A percentile compares a stretch with the other conserved stretches of the same genome.
These are phyloP conservation scores for Taphrina communis DNA, from an alignment of 1,139 yeast genomes.

Conservation along the genomic window DNA sequence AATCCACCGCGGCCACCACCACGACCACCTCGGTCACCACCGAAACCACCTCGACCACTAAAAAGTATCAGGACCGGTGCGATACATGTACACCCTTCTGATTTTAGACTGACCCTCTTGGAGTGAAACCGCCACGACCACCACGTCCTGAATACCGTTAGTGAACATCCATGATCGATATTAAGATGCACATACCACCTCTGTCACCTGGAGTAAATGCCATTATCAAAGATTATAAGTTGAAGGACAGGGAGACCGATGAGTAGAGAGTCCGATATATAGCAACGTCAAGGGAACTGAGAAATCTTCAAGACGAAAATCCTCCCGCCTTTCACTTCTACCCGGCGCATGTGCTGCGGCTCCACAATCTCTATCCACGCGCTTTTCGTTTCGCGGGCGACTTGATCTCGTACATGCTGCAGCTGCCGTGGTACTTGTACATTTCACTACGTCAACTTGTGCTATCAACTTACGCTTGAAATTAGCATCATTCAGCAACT, in stretches of 20 bases:
- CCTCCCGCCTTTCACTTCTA: neutral
- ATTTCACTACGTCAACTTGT: too few relatives aligned
- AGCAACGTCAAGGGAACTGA: neutral
- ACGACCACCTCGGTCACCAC: conserved; percentile 48
- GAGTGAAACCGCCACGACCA: conserved; percentile 45
- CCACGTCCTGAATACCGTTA: conserved; percentile 45
- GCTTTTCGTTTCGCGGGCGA: neutral
- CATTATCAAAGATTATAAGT: conserved; percentile 51
- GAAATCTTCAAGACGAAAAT: neutral
- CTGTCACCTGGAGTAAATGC: conserved; percentile 62
- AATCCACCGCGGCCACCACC: conserved; percentile 60
- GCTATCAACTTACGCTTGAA: too few relatives aligned
- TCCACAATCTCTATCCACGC: neutral
- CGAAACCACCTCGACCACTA: conserved; percentile 44
- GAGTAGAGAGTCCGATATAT: too few relatives aligned
- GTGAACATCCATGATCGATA: conserved; percentile 13
- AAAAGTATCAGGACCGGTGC: conserved; percentile 45
- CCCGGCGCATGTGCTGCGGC: conserved; percentile 13
- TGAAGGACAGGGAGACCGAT: neutral
- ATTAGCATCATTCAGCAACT: too few relatives aligned
- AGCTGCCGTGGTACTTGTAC: too few relatives aligned
- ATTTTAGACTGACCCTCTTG: conserved; percentile 41
- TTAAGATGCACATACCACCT: conserved; percentile 52
- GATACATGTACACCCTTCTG: conserved; percentile 42
- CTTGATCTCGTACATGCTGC: neutral